These are phyloP conservation scores for Aspergillus neoniger DNA, from an alignment of 2,329 filamentous ascomycete species.

Conservation along the genomic window DNA sequence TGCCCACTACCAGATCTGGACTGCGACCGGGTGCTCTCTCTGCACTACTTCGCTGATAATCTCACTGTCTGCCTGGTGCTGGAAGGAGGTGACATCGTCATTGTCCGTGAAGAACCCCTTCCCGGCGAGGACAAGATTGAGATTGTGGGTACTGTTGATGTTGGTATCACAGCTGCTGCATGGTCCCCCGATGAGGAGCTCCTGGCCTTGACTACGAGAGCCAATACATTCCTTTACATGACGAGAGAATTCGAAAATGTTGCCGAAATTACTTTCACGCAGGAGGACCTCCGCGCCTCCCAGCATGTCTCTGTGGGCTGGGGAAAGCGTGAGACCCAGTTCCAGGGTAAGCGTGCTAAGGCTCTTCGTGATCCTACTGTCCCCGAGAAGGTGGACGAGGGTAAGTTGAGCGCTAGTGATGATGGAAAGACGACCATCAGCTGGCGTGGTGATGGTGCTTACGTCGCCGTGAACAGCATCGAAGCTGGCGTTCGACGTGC, in stretches of 20 bases:
- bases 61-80: conserved; percentile 78
- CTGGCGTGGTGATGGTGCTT: conserved; percentile 94
- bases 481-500: conserved; percentile 70
- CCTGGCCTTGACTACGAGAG: conserved; percentile 77
- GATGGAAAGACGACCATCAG: conserved; percentile 72
- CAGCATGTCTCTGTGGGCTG: conserved; percentile 96
- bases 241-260: conserved; percentile 85
- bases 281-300: conserved; percentile 79
- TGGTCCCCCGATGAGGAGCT: conserved; percentile 98
- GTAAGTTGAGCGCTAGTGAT: conserved; percentile 72
- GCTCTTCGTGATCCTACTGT: conserved; percentile 91
- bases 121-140: conserved; percentile 78
- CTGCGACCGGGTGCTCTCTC: conserved; percentile 72
- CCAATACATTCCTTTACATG: conserved; percentile 84
- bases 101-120: conserved; percentile 72
- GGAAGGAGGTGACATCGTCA: conserved; percentile 85
- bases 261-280: conserved; percentile 69
- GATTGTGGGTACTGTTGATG: conserved; percentile 92
- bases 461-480: conserved; percentile 81
- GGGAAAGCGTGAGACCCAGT: conserved; percentile 98
- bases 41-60: conserved; percentile 85
- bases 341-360: conserved; percentile 85
- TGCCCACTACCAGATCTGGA: conserved; percentile 74
- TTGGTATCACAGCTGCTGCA: conserved; percentile 81
- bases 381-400: conserved; percentile 86